phyloP scores from a whole-genome alignment of 31 red algal genomes.

The Endocladia muricata region DNA sequence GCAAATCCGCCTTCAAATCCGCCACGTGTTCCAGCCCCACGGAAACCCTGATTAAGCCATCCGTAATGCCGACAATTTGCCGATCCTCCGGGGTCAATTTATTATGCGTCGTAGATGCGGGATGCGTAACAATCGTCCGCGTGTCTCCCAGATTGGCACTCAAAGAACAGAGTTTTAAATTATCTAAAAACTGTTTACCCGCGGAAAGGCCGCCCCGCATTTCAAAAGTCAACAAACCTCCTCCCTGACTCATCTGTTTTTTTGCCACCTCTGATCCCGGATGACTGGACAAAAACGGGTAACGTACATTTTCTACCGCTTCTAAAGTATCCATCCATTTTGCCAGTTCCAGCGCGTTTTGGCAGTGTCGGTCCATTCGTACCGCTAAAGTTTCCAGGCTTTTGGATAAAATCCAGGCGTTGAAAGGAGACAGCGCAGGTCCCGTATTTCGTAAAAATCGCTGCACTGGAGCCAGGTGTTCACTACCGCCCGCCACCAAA shows the following conservation, averaged over 20 bases:
- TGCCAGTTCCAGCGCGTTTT: no score
- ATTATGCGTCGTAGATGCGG: not conserved
- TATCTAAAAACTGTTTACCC: conserved; percentile 1
- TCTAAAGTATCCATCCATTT: no score
- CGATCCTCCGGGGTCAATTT: not conserved
- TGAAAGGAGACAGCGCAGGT: no score
- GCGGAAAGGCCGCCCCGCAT: not conserved
- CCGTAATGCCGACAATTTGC: not conserved
- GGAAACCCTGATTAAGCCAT: not conserved
- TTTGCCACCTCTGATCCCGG: not conserved
- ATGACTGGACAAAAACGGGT: not conserved
- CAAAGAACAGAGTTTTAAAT: not conserved
- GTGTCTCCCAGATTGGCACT: not conserved
- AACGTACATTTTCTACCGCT: not conserved
- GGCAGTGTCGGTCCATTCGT: no score
- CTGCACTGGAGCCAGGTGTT: no score
- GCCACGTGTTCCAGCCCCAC: not conserved
- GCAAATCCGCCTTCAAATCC: not conserved
- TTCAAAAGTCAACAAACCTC: not conserved
- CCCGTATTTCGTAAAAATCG: no score
- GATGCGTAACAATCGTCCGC: not conserved
- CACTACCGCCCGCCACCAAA: no score
- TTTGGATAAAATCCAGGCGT: no score
- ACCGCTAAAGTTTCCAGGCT: no score
- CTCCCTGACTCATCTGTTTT: not conserved